Percentiles rank a stretch among this genome's conserved stretches.
Evolutionary conservation across 1,284 basidiomycete species (phyloP).

Genomic region (Gomphus sp.): DNA sequence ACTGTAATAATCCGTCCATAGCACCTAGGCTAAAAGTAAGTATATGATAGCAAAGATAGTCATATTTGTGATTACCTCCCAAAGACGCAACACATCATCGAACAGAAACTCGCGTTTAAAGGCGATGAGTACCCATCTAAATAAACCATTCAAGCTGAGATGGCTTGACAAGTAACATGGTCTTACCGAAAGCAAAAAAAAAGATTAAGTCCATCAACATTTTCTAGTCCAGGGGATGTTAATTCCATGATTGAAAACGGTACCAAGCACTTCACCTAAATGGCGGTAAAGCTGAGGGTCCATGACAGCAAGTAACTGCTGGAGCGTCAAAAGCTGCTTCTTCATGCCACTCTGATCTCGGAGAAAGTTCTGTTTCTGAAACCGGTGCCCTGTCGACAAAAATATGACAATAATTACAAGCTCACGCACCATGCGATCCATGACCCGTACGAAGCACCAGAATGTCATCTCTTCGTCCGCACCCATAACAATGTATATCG

Average conservation of each 20-base stretch:
- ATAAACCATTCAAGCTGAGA: neutral
- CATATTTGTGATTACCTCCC: constrained; percentile 54
- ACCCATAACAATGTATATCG: constrained; percentile 86
- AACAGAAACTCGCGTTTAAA: constrained; percentile 97
- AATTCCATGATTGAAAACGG: neutral
- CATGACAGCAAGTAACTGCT: constrained; percentile 87
- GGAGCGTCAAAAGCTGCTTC: constrained; percentile 80
- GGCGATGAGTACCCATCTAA: constrained; percentile 76
- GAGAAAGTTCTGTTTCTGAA: constrained; percentile 85
- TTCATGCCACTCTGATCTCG: constrained; percentile 99
- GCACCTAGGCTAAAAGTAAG: constrained; percentile 24
- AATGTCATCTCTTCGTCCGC: constrained; percentile 87
- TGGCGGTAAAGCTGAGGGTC: constrained; percentile 90
- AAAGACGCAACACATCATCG: constrained; percentile 78
- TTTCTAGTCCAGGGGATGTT: constrained; percentile 45
- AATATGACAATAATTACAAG: neutral
- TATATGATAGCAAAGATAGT: neutral
- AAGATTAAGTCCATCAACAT: constrained; percentile 84
- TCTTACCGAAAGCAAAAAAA: constrained; percentile 95
- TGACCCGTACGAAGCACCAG: constrained; percentile 92
- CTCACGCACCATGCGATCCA: constrained; percentile 81
- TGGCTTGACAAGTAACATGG: neutral
- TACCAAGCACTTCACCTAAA: constrained; percentile 43
- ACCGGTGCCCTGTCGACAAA: constrained; percentile 3
- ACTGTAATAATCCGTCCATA: constrained; percentile 93